Conservation (phyloP, 2,329 filamentous ascomycete genomes). For the Meredithiella fracta region DNA sequence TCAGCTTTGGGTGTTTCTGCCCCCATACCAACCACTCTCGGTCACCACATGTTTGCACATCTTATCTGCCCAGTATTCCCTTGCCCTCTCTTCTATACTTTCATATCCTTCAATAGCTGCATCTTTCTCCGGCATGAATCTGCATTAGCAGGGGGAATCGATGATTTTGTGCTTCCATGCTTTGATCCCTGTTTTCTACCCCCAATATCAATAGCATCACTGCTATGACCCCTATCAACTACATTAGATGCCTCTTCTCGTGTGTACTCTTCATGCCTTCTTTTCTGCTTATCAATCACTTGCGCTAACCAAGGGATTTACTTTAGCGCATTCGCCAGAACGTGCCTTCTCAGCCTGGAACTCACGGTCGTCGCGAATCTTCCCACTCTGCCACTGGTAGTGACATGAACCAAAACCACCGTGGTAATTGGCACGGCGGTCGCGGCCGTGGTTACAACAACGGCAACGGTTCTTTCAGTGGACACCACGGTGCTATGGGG, state of each 20-base stretch:
- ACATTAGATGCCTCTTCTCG: too few species aligned
- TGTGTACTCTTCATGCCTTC: background rate
- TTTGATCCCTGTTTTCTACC: background rate
- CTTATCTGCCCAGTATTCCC: background rate
- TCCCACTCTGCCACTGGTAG: constrained; percentile 47
- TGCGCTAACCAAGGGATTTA: constrained; percentile 16
- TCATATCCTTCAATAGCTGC: background rate
- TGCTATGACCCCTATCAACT: background rate
- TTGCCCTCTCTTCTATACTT: too few species aligned
- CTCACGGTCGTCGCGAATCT: constrained; percentile 72
- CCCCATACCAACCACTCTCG: constrained; percentile 6
- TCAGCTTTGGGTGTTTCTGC: constrained; percentile 22
- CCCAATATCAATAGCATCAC: background rate
- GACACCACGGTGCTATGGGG: constrained; percentile 27
- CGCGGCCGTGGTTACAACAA: constrained; percentile 25
- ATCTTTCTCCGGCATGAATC: background rate
- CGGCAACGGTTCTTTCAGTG: constrained; percentile 29
- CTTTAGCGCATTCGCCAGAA: constrained; percentile 44
- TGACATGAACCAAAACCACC: constrained; percentile 26
- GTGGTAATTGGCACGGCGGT: constrained; percentile 33
- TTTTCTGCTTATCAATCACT: background rate
- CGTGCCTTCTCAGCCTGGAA: constrained; percentile 46
- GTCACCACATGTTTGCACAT: constrained; percentile 7
- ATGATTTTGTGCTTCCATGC: background rate
- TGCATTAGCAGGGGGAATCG: background rate